These are phyloP conservation scores for Podila minutissima DNA, from an alignment of 192 early-diverging fungal species.

Conservation along the genomic window DNA sequence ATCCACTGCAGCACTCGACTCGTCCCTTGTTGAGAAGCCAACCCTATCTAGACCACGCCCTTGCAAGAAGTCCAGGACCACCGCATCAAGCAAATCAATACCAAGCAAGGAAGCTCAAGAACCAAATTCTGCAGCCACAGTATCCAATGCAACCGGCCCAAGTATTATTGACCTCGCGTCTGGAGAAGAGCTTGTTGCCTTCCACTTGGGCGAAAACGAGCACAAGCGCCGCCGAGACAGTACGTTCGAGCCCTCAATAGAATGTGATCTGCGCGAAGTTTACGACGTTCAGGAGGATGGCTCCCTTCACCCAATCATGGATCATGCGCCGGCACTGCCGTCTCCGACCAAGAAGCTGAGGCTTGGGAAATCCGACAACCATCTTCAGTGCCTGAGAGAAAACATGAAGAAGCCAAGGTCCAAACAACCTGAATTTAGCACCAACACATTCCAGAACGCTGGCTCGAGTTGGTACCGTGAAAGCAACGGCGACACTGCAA, in stretches of 20 bases:
- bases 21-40: constrained; percentile 13
- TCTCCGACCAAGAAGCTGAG: constrained; percentile 24
- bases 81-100: background rate
- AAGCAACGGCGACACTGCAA: background rate
- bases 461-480: background rate
- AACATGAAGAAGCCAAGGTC: background rate
- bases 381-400: background rate
- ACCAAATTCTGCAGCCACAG: background rate
- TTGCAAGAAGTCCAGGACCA: background rate
- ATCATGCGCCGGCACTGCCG: constrained; percentile 11
- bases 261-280: constrained; percentile 8
- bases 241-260: background rate
- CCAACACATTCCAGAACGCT: too few species aligned
- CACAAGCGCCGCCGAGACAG: constrained; percentile 24
- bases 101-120: background rate
- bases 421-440: background rate
- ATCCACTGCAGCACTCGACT: constrained; percentile 30
- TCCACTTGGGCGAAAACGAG: constrained; percentile 43
- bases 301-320: constrained; percentile 16
- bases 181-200: constrained; percentile 37
- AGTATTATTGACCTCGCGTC: constrained; percentile 50
- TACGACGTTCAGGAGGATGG: constrained; percentile 41
- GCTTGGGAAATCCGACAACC: background rate
- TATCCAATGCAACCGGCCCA: constrained; percentile 11
- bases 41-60: background rate